These are phyloP conservation scores for Acacia concinna DNA, from an alignment of 331 rosid species.

Conservation along the genomic window DNA sequence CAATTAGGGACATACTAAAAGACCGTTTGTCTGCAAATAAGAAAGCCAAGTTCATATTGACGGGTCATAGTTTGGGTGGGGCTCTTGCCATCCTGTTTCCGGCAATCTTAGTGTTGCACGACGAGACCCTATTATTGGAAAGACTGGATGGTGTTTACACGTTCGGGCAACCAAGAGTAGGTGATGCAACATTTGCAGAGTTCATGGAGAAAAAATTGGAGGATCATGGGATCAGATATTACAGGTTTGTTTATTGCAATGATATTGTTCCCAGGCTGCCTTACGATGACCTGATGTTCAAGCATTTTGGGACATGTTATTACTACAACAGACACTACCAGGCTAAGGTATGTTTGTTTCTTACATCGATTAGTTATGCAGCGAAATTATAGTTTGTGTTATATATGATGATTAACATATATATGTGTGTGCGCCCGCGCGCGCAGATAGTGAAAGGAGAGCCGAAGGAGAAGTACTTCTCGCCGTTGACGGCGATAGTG, in stretches of 20 bases:
- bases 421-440: too few species aligned
- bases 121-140: constrained; percentile 54
- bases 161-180: constrained; percentile 92
- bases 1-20: constrained; percentile 49
- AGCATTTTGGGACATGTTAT: constrained; percentile 79
- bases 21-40: constrained; percentile 40
- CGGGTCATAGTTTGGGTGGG: constrained; percentile 91
- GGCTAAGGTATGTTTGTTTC: constrained; percentile 36
- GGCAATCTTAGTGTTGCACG: constrained; percentile 57
- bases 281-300: constrained; percentile 65
- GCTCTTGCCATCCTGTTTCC: constrained; percentile 76
- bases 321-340: constrained; percentile 56
- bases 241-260: constrained; percentile 73
- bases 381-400: neutral
- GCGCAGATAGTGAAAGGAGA: constrained; percentile 61
- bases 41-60: constrained; percentile 52
- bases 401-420: neutral
- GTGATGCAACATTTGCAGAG: constrained; percentile 49
- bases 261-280: constrained; percentile 86
- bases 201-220: constrained; percentile 55
- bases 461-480: constrained; percentile 59
- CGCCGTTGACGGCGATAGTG: constrained; percentile 31
- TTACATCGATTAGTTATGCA: too few species aligned
- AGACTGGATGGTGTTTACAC: constrained; percentile 78
- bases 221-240: constrained; percentile 47